Conservation (phyloP, 2,329 filamentous ascomycete genomes). For the Ceratocystis variospora region DNA sequence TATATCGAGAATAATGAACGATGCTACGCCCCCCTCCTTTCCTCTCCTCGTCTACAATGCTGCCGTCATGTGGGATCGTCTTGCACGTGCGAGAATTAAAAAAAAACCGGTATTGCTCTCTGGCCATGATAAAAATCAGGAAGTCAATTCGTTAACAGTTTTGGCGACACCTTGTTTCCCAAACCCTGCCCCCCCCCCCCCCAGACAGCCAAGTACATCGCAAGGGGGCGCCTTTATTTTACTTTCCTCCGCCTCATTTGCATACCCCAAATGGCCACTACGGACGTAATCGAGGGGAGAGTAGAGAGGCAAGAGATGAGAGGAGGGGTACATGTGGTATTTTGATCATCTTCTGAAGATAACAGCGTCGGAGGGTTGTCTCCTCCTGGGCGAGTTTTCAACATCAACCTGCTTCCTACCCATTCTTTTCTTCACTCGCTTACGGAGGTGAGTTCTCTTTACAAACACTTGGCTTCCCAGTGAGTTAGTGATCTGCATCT, state of each 20-base stretch:
- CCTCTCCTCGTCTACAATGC: not conserved
- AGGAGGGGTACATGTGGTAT: not conserved
- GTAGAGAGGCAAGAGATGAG: not conserved
- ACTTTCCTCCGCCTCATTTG: not conserved
- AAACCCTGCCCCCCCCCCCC: no score
- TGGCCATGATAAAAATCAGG: not conserved
- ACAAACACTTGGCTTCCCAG: not conserved
- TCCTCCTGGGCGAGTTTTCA: not conserved
- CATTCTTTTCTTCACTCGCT: slow-evolving; percentile 7
- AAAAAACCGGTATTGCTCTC: not conserved
- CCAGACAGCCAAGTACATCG: no score
- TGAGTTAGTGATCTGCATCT: not conserved
- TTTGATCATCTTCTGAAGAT: not conserved
- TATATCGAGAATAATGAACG: not conserved
- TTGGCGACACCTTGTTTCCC: not conserved
- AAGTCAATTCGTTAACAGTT: not conserved
- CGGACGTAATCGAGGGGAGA: not conserved
- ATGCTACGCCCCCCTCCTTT: not conserved
- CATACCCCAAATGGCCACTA: not conserved
- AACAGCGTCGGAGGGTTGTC: not conserved
- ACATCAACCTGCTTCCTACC: not conserved
- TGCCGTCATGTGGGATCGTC: not conserved
- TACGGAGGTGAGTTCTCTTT: not conserved
- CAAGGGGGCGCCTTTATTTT: not conserved
- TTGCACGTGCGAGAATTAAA: not conserved